phyloP scores from a whole-genome alignment of 805 yeast species.

The Jamesozyma piceae region DNA sequence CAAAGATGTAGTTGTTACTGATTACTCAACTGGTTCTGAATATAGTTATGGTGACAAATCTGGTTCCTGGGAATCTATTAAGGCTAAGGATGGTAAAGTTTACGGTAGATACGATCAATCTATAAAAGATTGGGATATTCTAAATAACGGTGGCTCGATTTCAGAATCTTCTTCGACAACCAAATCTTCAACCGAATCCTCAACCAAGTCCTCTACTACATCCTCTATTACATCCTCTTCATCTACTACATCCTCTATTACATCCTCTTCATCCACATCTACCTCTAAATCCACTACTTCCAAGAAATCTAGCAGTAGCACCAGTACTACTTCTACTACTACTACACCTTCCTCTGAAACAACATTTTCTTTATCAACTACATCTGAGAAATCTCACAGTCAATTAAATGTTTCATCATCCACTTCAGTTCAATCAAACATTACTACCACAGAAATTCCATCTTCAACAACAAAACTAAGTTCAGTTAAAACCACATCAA shows the following conservation, averaged over 20 bases:
- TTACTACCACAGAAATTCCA: background rate
- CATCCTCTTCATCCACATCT: constrained; percentile 6
- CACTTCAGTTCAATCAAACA: background rate
- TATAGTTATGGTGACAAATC: constrained; percentile 46
- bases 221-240: constrained; percentile 7
- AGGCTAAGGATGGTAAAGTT: constrained; percentile 48
- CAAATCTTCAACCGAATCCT: constrained; percentile 8
- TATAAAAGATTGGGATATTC: constrained; percentile 32
- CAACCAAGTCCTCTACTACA: constrained; percentile 8
- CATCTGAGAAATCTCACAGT: background rate
- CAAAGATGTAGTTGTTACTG: constrained; percentile 50
- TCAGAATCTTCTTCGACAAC: constrained; percentile 9
- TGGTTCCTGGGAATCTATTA: constrained; percentile 54
- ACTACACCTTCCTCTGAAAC: constrained; percentile 3
- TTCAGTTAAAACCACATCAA: background rate
- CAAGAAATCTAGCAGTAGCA: too few species aligned
- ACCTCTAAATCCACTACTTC: constrained; percentile 3
- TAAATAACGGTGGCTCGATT: constrained; percentile 20
- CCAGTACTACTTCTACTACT: constrained; percentile 4
- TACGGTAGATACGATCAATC: constrained; percentile 49
- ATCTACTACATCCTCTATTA: constrained; percentile 7
- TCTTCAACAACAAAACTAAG: background rate
- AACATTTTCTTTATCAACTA: background rate
- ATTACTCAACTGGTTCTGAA: constrained; percentile 55
- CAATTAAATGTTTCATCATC: background rate